Conservation (phyloP, 1,139 yeast genomes). For the Candida sp. region DNA sequence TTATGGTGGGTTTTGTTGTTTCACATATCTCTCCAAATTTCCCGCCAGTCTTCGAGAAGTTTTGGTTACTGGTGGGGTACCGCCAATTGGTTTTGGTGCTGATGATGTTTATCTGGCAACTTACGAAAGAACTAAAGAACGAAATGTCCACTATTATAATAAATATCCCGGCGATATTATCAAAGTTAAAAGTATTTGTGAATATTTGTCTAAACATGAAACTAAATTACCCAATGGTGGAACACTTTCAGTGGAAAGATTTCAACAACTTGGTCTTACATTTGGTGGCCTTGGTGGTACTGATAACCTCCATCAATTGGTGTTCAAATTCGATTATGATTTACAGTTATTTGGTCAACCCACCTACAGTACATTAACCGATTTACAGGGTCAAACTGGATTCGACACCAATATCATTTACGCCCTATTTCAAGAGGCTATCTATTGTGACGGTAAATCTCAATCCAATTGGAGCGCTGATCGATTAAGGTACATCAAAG, state of each 20-base stretch:
- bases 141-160: conserved; percentile 45
- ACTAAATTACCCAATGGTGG: conserved; percentile 50
- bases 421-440: conserved; percentile 56
- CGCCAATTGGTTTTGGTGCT: conserved; percentile 42
- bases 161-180: conserved; percentile 46
- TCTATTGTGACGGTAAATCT: conserved; percentile 42
- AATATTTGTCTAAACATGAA: conserved; percentile 24
- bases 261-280: conserved; percentile 48
- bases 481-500: conserved; percentile 26
- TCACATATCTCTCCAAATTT: conserved; percentile 47
- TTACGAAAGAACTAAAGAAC: conserved; percentile 40
- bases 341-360: conserved; percentile 29
- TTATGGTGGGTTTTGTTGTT: conserved; percentile 53
- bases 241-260: conserved; percentile 42
- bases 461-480: conserved; percentile 49
- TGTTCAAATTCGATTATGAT: conserved; percentile 37
- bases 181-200: conserved; percentile 35
- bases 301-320: conserved; percentile 40
- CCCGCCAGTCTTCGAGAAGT: conserved; percentile 37
- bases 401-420: conserved; percentile 54
- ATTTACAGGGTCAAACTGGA: conserved; percentile 27
- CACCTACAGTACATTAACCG: conserved; percentile 28
- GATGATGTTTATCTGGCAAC: conserved; percentile 51
- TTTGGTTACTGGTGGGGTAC: conserved; percentile 55
- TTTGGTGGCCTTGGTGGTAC: conserved; percentile 54